Conservation (phyloP, 164 flowering plant genomes). For the Tinospora cordifolia region DNA sequence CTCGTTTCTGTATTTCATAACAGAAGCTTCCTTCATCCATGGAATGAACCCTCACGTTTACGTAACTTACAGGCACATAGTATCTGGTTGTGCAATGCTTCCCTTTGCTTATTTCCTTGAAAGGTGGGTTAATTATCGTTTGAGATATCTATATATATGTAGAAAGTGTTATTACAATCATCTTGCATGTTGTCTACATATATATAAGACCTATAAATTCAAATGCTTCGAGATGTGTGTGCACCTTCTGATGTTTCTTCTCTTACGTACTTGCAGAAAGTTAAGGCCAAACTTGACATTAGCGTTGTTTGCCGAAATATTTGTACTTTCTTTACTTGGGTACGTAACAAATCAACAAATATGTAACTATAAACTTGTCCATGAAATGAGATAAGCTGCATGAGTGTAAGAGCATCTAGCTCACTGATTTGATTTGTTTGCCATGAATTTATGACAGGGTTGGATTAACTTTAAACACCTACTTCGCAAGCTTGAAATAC, state of each 20-base stretch:
- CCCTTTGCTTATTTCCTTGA: constrained; percentile 80
- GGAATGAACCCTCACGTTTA: constrained; percentile 83
- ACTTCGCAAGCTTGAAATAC: constrained; percentile 68
- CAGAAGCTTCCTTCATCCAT: constrained; percentile 78
- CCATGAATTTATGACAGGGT: constrained; percentile 38
- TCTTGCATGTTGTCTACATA: neutral
- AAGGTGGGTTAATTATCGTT: constrained; percentile 33
- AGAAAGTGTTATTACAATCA: neutral
- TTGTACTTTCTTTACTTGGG: constrained; percentile 72
- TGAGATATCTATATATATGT: neutral
- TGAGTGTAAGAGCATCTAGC: neutral
- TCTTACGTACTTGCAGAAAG: constrained; percentile 39
- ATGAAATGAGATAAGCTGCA: neutral
- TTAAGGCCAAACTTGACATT: constrained; percentile 63
- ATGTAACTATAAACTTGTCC: neutral
- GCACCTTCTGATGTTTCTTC: constrained; percentile 8
- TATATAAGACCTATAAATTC: neutral
- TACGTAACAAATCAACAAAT: constrained; percentile 17
- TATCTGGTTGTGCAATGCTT: constrained; percentile 40
- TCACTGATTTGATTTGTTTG: neutral
- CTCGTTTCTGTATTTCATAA: constrained; percentile 56
- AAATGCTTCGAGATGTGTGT: too few species aligned
- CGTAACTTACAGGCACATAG: constrained; percentile 56
- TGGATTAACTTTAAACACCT: constrained; percentile 63
- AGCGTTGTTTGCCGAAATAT: constrained; percentile 52